These are phyloP conservation scores for Hibiscus mutabilis DNA, from an alignment of 345 rosid genomes.

Conservation along the genomic window DNA sequence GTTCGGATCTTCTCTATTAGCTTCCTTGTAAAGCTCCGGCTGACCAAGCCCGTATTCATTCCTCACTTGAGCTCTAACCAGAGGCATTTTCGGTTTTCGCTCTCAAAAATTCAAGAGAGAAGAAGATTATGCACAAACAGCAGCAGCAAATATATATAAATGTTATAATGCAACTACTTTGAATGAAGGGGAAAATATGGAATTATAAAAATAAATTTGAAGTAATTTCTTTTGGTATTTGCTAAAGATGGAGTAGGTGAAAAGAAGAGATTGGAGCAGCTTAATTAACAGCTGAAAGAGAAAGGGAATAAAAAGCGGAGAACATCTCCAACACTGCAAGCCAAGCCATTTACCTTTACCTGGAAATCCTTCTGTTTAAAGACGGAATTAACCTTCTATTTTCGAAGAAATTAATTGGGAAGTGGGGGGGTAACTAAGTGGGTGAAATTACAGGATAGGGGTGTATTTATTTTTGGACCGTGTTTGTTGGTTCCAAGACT, in stretches of 20 bases:
- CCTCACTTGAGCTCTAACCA: conserved; percentile 62
- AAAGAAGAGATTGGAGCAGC: conserved; percentile 50
- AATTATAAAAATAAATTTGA: not conserved
- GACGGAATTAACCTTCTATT: not conserved
- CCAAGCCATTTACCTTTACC: no score
- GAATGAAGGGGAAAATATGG: conserved; percentile 6
- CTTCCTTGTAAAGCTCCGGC: conserved; percentile 46
- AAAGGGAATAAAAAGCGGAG: conserved; percentile 18
- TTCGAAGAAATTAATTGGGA: not conserved
- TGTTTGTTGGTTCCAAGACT: not conserved
- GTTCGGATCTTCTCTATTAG: conserved; percentile 70
- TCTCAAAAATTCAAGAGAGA: not conserved
- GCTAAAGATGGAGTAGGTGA: conserved; percentile 32
- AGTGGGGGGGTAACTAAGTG: not conserved
- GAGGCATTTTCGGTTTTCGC: conserved; percentile 41
- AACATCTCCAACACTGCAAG: conserved; percentile 76
- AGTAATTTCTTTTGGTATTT: not conserved
- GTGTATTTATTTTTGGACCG: not conserved
- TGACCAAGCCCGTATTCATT: conserved; percentile 60
- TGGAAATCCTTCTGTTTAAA: not conserved
- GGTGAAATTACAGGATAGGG: not conserved
- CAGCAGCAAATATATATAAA: not conserved
- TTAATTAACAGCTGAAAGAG: conserved; percentile 47
- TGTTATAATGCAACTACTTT: not conserved
- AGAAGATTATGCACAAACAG: not conserved